Evolutionary conservation across 2,329 filamentous ascomycete species (phyloP).

Genomic region (Salinomyces thailandicus): DNA sequence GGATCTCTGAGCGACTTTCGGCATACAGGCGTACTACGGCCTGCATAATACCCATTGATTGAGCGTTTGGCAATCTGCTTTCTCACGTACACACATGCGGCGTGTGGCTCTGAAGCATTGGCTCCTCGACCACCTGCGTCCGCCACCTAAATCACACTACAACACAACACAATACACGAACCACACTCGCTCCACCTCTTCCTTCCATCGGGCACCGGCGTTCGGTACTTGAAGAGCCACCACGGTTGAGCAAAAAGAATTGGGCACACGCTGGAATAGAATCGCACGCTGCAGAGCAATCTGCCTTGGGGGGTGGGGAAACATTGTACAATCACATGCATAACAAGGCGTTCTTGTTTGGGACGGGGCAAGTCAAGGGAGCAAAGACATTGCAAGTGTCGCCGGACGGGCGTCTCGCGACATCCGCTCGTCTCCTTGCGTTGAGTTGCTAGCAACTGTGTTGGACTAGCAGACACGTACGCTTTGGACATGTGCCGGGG

Average conservation of each 20-base stretch:
- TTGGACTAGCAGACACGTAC: too few species aligned
- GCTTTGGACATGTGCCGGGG: too few species aligned
- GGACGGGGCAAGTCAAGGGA: too few species aligned
- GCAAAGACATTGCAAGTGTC: too few species aligned
- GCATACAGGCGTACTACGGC: neutral
- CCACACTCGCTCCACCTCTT: neutral
- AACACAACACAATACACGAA: neutral
- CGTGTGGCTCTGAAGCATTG: neutral
- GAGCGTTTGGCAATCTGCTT: neutral
- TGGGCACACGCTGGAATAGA: slow-evolving; percentile 4
- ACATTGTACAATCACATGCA: slow-evolving; percentile 4
- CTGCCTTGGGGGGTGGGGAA: slow-evolving; percentile 5
- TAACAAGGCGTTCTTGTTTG: neutral
- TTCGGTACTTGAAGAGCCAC: neutral
- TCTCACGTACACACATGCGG: too few species aligned
- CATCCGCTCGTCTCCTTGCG: too few species aligned
- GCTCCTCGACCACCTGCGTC: neutral
- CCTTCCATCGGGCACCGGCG: slow-evolving; percentile 3
- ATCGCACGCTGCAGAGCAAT: slow-evolving; percentile 6
- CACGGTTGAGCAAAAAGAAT: slow-evolving; percentile 2
- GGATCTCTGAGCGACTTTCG: slow-evolving; percentile 2
- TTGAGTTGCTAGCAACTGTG: too few species aligned
- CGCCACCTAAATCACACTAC: neutral
- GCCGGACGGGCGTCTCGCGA: too few species aligned
- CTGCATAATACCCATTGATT: slow-evolving; percentile 5